Conservation (phyloP, 2,329 filamentous ascomycete species). For the Gyromitra esculenta region DNA sequence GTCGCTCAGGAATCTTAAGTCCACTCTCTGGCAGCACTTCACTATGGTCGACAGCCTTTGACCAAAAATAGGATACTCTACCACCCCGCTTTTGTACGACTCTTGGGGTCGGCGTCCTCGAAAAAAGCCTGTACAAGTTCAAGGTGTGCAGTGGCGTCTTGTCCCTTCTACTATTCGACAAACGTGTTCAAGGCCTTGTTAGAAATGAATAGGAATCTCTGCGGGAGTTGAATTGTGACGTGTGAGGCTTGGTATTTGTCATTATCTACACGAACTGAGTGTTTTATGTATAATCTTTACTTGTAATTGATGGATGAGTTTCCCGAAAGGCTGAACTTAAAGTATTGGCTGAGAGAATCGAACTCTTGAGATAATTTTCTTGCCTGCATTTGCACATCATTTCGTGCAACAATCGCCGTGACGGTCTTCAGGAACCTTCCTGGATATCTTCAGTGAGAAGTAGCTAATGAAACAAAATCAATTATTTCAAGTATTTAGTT, state of each 20-base stretch:
- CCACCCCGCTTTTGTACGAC: constrained; percentile 2
- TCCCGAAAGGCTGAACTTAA: not conserved
- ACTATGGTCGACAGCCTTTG: not conserved
- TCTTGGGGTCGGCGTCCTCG: not conserved
- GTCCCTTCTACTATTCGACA: not conserved
- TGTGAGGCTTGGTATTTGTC: not conserved
- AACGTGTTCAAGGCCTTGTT: not conserved
- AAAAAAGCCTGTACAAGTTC: not conserved
- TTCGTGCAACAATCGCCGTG: not conserved
- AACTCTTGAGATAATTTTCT: not conserved
- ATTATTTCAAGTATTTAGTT: not conserved
- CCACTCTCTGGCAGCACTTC: not conserved
- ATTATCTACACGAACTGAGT: not conserved
- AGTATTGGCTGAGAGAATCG: not conserved
- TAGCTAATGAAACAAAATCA: not conserved
- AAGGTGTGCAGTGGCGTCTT: not conserved
- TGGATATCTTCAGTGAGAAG: not conserved
- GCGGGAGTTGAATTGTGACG: not conserved
- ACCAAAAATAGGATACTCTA: not conserved
- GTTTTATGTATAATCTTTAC: constrained; percentile 6
- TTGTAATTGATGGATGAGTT: not conserved
- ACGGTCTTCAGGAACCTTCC: not conserved
- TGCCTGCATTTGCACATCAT: constrained; percentile 3
- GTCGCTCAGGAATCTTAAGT: not conserved
- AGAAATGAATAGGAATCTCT: constrained; percentile 1